Percentiles rank a stretch among this genome's conserved stretches.
phyloP scores from a whole-genome alignment of 1,139 yeast species.

The Keqinozyma sinolaborantium region DNA sequence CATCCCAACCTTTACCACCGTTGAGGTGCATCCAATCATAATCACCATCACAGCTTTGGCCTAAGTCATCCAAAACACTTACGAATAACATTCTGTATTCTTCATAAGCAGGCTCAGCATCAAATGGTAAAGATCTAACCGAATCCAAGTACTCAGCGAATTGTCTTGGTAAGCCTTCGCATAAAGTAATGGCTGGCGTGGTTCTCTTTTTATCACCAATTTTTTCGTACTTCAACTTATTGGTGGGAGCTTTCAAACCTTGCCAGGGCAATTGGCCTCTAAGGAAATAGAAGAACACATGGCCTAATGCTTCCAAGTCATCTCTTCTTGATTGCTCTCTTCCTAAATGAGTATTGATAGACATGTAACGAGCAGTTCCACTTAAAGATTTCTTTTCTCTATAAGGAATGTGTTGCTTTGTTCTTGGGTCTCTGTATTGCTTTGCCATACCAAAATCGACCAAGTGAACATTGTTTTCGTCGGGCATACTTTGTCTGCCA shows the following conservation, averaged over 20 bases:
- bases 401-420: constrained; percentile 94
- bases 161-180: constrained; percentile 82
- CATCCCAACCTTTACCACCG: constrained; percentile 91
- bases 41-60: constrained; percentile 76
- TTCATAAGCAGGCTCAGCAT: constrained; percentile 92
- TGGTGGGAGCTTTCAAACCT: constrained; percentile 96
- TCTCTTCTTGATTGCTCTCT: constrained; percentile 95
- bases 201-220: constrained; percentile 93
- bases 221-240: constrained; percentile 93
- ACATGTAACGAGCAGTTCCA: constrained; percentile 98
- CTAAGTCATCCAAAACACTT: constrained; percentile 66
- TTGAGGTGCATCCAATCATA: constrained; percentile 95
- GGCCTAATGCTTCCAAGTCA: constrained; percentile 93
- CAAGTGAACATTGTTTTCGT: constrained; percentile 55
- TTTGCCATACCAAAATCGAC: constrained; percentile 98
- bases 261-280: constrained; percentile 98
- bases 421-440: constrained; percentile 92
- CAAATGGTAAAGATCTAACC: constrained; percentile 82
- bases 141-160: constrained; percentile 82
- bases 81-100: constrained; percentile 75
- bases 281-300: constrained; percentile 89
- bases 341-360: constrained; percentile 95
- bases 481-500: constrained; percentile 59
- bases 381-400: constrained; percentile 90
- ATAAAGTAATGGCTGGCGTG: constrained; percentile 72